phyloP scores from a whole-genome alignment of 768 basidiomycete species.

The Asterophora lycoperdoides region DNA sequence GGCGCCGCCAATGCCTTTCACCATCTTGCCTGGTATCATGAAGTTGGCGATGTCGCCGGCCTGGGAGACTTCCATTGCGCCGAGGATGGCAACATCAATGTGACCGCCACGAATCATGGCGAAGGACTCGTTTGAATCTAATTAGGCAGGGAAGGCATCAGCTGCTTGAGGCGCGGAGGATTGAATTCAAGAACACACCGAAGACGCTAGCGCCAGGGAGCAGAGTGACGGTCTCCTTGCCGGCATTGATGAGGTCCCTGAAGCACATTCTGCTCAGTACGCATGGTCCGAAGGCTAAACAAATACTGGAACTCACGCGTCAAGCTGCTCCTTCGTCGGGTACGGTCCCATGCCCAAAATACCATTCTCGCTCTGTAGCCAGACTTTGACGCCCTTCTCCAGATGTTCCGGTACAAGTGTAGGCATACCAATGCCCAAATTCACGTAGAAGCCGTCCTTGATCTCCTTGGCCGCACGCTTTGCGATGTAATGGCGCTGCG shows the following conservation, averaged over 20 bases:
- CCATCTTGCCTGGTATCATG: slow-evolving; percentile 95
- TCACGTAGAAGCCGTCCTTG: slow-evolving; percentile 83
- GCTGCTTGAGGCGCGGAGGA: background rate
- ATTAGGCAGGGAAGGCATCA: background rate
- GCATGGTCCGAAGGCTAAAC: background rate
- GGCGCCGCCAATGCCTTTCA: slow-evolving; percentile 92
- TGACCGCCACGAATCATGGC: slow-evolving; percentile 98
- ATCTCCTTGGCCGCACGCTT: slow-evolving; percentile 87
- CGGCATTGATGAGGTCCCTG: slow-evolving; percentile 91
- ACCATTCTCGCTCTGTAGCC: slow-evolving; percentile 90
- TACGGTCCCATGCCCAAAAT: slow-evolving; percentile 90
- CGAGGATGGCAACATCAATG: slow-evolving; percentile 89
- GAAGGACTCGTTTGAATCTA: slow-evolving; percentile 90
- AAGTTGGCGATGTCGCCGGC: slow-evolving; percentile 95
- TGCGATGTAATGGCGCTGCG: slow-evolving; percentile 70
- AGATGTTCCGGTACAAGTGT: slow-evolving; percentile 82
- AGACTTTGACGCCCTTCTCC: slow-evolving; percentile 70
- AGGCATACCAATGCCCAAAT: slow-evolving; percentile 89
- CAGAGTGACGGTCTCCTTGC: slow-evolving; percentile 91
- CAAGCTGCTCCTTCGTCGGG: slow-evolving; percentile 72
- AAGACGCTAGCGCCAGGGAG: slow-evolving; percentile 90
- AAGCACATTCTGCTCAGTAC: slow-evolving; percentile 2
- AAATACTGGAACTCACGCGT: slow-evolving; percentile 53
- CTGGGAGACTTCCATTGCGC: slow-evolving; percentile 94
- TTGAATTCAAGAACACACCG: slow-evolving; percentile 43